Evolutionary conservation across 305 asterid species (phyloP).

Genomic region (Lippia alba): DNA sequence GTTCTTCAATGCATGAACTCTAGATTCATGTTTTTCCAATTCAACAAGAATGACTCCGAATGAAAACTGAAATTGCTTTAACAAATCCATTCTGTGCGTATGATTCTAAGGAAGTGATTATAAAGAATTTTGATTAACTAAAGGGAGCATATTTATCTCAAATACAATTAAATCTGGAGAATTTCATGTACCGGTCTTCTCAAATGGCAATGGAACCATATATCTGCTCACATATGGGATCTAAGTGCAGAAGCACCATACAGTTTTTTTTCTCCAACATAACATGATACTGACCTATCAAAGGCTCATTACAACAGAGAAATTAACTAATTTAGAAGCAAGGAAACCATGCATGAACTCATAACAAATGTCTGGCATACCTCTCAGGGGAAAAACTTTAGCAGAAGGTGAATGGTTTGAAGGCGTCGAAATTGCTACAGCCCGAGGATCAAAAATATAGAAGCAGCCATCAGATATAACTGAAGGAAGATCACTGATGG

Average conservation of each 20-base stretch:
- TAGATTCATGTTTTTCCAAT: neutral
- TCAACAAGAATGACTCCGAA: conserved; percentile 20
- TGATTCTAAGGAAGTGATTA: conserved; percentile 11
- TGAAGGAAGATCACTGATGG: conserved; percentile 82
- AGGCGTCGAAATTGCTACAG: conserved; percentile 71
- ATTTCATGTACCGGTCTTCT: conserved; percentile 7
- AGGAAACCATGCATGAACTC: conserved; percentile 22
- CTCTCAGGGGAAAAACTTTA: conserved; percentile 81
- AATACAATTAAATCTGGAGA: neutral
- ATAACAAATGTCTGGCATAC: conserved; percentile 45
- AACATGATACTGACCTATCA: conserved; percentile 15
- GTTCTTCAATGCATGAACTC: neutral
- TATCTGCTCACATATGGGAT: conserved; percentile 18
- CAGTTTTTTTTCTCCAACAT: conserved; percentile 13
- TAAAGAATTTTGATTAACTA: conserved; percentile 21
- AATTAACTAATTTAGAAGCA: conserved; percentile 25
- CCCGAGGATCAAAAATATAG: conserved; percentile 96
- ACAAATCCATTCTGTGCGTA: neutral
- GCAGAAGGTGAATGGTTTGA: conserved; percentile 80
- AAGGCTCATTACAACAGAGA: conserved; percentile 29
- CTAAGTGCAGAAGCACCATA: conserved; percentile 17
- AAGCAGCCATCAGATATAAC: conserved; percentile 89
- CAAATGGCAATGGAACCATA: conserved; percentile 17
- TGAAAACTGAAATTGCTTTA: conserved; percentile 29
- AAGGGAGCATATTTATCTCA: neutral